Conservation (phyloP, 139 green algal species). For the Raphidocelis subcapitata region DNA sequence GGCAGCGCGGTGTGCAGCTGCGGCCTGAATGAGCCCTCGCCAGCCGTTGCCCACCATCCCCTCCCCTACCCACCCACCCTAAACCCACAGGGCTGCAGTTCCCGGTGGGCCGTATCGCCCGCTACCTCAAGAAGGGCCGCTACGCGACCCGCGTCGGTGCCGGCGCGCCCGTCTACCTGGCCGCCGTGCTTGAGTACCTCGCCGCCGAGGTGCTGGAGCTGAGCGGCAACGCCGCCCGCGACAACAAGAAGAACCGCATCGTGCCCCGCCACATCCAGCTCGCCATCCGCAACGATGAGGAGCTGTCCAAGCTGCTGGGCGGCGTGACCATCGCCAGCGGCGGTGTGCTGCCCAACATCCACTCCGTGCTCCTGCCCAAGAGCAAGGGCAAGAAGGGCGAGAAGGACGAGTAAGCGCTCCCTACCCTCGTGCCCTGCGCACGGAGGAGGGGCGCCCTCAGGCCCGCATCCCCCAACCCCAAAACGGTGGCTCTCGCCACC, state of each 20-base stretch:
- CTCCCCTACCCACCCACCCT: too few relatives aligned
- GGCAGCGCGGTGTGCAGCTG: too few relatives aligned
- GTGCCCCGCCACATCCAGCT: constrained; percentile 87
- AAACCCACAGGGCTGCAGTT: constrained; percentile 72
- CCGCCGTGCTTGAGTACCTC: constrained; percentile 66
- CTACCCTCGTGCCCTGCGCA: too few relatives aligned
- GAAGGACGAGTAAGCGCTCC: too few relatives aligned
- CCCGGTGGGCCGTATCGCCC: constrained; percentile 77
- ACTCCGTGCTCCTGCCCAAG: constrained; percentile 73
- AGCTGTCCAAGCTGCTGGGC: constrained; percentile 92
- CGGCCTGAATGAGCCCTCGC: too few relatives aligned
- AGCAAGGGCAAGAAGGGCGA: constrained; percentile 66
- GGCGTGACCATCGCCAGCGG: constrained; percentile 73
- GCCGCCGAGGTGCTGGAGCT: constrained; percentile 77
- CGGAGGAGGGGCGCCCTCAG: too few relatives aligned
- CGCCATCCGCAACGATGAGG: constrained; percentile 92
- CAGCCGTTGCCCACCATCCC: too few relatives aligned
- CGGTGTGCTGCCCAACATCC: constrained; percentile 85
- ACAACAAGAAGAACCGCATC: constrained; percentile 96
- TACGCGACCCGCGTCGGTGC: constrained; percentile 56
- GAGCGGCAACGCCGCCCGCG: constrained; percentile 82
- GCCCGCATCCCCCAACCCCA: too few relatives aligned
- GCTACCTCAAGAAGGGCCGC: constrained; percentile 83
- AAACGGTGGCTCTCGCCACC: too few relatives aligned
- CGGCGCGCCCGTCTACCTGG: constrained; percentile 52